Conservation (phyloP, 306 rosid genomes). For the Aeschynomene evenia region DNA sequence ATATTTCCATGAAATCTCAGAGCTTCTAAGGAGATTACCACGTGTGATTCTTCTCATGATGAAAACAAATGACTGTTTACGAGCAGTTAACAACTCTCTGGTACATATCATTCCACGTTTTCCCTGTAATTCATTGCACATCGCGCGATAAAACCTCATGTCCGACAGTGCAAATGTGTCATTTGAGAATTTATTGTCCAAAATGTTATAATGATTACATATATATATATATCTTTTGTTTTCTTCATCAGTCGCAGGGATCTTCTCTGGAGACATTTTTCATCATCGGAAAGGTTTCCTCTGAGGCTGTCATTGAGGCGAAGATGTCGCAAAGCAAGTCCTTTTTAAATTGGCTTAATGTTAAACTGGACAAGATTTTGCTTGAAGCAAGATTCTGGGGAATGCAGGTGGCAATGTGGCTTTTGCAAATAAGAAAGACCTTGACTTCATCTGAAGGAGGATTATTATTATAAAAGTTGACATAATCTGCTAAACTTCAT, state of each 20-base stretch:
- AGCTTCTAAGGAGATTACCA: constrained; percentile 89
- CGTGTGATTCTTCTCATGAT: constrained; percentile 92
- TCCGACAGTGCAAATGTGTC: constrained; percentile 1
- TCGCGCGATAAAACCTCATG: constrained; percentile 16
- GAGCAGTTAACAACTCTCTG: constrained; percentile 84
- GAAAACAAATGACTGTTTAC: constrained; percentile 96
- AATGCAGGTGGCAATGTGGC: constrained; percentile 76
- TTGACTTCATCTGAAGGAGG: constrained; percentile 47
- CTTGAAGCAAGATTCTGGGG: constrained; percentile 72
- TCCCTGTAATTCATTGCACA: constrained; percentile 19
- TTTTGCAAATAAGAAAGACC: constrained; percentile 57
- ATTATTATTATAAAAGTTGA: neutral
- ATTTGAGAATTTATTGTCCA: constrained; percentile 7
- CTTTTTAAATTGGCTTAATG: constrained; percentile 49
- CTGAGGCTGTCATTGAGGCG: constrained; percentile 80
- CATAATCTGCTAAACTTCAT: constrained; percentile 18
- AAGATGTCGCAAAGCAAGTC: constrained; percentile 62
- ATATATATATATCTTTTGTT: neutral
- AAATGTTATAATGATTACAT: constrained; percentile 4
- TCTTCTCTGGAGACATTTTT: constrained; percentile 82
- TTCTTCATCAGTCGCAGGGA: constrained; percentile 68
- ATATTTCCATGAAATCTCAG: constrained; percentile 85
- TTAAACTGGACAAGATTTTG: constrained; percentile 52
- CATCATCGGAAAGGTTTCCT: constrained; percentile 83
- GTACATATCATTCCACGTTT: constrained; percentile 46